phyloP scores from a whole-genome alignment of 306 rosid genomes.

The Cucurbita ficifolia region DNA sequence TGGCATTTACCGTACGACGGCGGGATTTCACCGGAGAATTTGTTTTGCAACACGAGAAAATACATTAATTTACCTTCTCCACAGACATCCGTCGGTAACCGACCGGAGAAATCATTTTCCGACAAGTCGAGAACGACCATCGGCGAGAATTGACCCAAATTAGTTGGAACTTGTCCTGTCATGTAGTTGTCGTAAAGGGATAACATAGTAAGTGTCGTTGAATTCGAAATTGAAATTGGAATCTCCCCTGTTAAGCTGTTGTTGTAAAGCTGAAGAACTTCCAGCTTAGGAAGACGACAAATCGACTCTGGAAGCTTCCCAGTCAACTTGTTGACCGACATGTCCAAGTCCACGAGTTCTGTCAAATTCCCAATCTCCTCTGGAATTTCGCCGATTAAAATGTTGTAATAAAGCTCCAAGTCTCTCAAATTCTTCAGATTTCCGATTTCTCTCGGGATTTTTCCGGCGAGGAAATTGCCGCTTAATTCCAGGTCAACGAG shows the following conservation, averaged over 20 bases:
- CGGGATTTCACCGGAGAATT: slow-evolving; percentile 66
- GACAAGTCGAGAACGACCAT: slow-evolving; percentile 71
- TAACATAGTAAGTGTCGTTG: slow-evolving; percentile 39
- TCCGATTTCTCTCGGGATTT: slow-evolving; percentile 59
- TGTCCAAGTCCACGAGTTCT: slow-evolving; percentile 58
- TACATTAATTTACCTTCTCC: slow-evolving; percentile 45
- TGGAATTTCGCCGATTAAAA: slow-evolving; percentile 49
- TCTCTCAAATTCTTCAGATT: slow-evolving; percentile 35
- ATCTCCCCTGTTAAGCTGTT: slow-evolving; percentile 66
- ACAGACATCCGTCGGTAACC: slow-evolving; percentile 64
- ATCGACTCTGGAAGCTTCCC: slow-evolving; percentile 62
- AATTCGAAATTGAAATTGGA: slow-evolving; percentile 50
- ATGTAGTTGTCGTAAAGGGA: slow-evolving; percentile 71
- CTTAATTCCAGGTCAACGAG: slow-evolving; percentile 70
- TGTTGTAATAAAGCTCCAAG: slow-evolving; percentile 84
- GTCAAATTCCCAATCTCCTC: slow-evolving; percentile 68
- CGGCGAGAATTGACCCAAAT: slow-evolving; percentile 52
- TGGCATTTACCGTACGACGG: slow-evolving; percentile 41
- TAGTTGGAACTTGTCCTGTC: slow-evolving; percentile 51
- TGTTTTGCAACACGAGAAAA: slow-evolving; percentile 56
- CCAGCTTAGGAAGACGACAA: slow-evolving; percentile 60
- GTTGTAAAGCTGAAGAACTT: slow-evolving; percentile 77
- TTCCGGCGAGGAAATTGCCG: slow-evolving; percentile 56
- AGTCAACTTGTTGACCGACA: slow-evolving; percentile 64
- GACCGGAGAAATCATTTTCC: slow-evolving; percentile 61